Percentiles rank a stretch among this genome's conserved stretches.
Conservation (phyloP, 805 yeast genomes). For the Kodamaea nitidulidarum region DNA sequence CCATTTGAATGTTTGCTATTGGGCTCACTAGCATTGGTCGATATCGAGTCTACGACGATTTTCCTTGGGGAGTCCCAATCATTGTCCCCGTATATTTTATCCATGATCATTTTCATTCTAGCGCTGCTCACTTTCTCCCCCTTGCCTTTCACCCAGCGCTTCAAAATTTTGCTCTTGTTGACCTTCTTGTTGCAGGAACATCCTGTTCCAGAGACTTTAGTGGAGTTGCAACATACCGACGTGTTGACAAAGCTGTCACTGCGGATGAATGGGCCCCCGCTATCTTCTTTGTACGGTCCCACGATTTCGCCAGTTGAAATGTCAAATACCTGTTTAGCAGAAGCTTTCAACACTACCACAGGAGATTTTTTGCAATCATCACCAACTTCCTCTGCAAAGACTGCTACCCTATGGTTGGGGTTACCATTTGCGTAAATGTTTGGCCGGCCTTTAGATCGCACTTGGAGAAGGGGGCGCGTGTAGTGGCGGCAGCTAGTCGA, state of each 20-base stretch:
- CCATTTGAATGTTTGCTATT: too few species aligned
- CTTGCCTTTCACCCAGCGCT: slow-evolving; percentile 4
- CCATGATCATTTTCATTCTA: slow-evolving; percentile 1
- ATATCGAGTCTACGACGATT: background rate
- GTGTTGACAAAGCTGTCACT: slow-evolving; percentile 33
- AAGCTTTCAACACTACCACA: slow-evolving; percentile 32
- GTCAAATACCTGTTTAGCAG: slow-evolving; percentile 39
- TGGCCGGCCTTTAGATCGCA: slow-evolving; percentile 88
- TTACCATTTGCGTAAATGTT: slow-evolving; percentile 48
- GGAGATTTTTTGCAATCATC: slow-evolving; percentile 15
- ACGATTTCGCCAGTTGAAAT: slow-evolving; percentile 33
- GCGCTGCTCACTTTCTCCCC: slow-evolving; percentile 1
- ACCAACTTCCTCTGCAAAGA: slow-evolving; percentile 44
- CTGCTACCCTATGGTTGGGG: slow-evolving; percentile 55
- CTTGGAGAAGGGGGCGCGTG: slow-evolving; percentile 75
- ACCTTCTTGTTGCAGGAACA: slow-evolving; percentile 23
- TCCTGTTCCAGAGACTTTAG: slow-evolving; percentile 23
- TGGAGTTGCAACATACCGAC: slow-evolving; percentile 28
- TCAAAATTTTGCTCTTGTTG: slow-evolving; percentile 34
- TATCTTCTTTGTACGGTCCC: slow-evolving; percentile 33
- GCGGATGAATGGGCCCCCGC: slow-evolving; percentile 20
- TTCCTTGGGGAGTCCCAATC: background rate
- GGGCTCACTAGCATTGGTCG: too few species aligned
- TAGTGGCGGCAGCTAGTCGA: slow-evolving; percentile 84
- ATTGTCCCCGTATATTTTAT: background rate